Evolutionary conservation across 2,329 filamentous ascomycete species (phyloP), one percentile per base, ranked within the genome.

Genomic region (Exophiala sp.): DNA sequence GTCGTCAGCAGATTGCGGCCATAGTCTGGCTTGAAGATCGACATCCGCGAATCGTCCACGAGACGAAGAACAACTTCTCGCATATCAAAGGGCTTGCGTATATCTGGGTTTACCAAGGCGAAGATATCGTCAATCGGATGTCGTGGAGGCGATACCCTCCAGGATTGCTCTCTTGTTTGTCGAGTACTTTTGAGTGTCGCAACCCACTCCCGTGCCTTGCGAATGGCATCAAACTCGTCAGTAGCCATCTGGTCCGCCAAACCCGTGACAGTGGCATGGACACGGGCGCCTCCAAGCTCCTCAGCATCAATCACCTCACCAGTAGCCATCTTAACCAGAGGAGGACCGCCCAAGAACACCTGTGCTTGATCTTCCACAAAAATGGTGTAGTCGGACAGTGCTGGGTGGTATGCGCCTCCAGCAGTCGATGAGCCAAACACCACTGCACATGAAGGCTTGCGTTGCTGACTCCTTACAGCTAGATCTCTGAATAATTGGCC

Each of bases 261-360:
- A 0, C 74, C 74, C 3, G 73, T 76, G 0, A 69, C 54, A 1
- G 64, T 70, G 1, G 67, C 69, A 56, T 76, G 74, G 11, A 74
- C 68, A 14, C 67, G 64, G 2, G 73, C 74, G 11, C 75, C 73
- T 4, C 75, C 74, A 1, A 77, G 63, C 39, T 65, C 66, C 51
- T 76, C 75, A 0, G 74, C 71, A 1, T 63, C 71, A 16, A 73
- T 68, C 0, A 71, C 57, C 47, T 77, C 74, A 2, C 74, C 73
- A 0, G 73, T 77, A 0, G 74, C 74, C 74, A 76, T 75, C 54
- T 75, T 74, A 1, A 76, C 73, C 6, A 76, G 64, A 0, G 74
- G 74, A 0, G 74, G 74, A 0, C 74, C 73, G 5, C 68, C 74
- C 1, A 76, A 65, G 46, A 75, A 77, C 0, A 71, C 72, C 50